Evolutionary conservation across 2,329 filamentous ascomycete species (phyloP).

Genomic region (Nectriaceae sp.): DNA sequence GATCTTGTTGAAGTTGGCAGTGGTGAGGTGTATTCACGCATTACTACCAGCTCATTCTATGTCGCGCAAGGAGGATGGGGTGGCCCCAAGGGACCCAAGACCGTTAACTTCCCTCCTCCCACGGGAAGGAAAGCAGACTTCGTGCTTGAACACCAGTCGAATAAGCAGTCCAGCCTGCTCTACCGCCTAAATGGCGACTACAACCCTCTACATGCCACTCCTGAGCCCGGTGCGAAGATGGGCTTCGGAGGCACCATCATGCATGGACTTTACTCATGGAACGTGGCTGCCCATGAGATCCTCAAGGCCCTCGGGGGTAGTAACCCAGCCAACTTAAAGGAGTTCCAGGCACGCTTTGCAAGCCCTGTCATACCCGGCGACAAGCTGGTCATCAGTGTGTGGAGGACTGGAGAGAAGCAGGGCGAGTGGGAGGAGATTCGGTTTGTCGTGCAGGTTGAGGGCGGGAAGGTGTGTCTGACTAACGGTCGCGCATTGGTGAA

Average conservation of each 20-base stretch:
- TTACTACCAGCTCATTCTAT: constrained; percentile 73
- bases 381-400: constrained; percentile 78
- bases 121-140: constrained; percentile 73
- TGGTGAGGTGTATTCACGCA: constrained; percentile 71
- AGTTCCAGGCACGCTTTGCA: constrained; percentile 88
- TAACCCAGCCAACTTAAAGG: constrained; percentile 78
- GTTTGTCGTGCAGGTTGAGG: constrained; percentile 76
- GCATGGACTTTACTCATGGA: constrained; percentile 88
- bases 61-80: constrained; percentile 82
- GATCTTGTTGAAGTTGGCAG: constrained; percentile 70
- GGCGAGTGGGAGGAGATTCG: constrained; percentile 78
- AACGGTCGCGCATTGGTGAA: constrained; percentile 83
- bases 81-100: constrained; percentile 85
- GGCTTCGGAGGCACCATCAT: constrained; percentile 88
- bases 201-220: constrained; percentile 87
- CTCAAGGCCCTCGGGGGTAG: constrained; percentile 73
- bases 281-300: constrained; percentile 73
- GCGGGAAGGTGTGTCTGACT: constrained; percentile 82
- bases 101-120: constrained; percentile 76
- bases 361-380: constrained; percentile 82
- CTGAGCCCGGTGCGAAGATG: constrained; percentile 84
- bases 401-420: constrained; percentile 70
- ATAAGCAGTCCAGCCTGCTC: constrained; percentile 69
- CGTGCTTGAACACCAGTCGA: constrained; percentile 70
- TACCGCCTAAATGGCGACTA: constrained; percentile 92